Base-by-base conservation (phyloP, 73 alveolate genomes). In the Paramecium primaurelia region DNA sequence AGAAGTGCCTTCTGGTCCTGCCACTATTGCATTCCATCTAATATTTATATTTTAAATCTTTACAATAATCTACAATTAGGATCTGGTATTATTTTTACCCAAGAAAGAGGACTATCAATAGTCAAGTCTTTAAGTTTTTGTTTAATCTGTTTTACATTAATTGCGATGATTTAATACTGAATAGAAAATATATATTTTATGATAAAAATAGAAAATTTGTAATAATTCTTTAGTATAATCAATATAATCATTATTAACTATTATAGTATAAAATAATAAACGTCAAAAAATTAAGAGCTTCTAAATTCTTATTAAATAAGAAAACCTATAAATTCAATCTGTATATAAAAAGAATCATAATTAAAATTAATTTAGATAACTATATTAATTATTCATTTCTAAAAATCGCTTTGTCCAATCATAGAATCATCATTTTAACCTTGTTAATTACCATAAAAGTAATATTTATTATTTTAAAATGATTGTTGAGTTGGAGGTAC, bases 1-100 rank as follows among this genome's bases (percentile, higher is more conserved):
- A 59, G 75, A 73, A 6, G 95, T 69, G 84, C 77, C 92, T 45
- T 22, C 92, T 20, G 96, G 95, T 4, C 95, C 95, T 16, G 59
- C 22, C 30, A 93, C 25, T 1, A 51, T 75, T 40, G 88, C 93
- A 47, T 45, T 73, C 95, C 96, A 93, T 44, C 88, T 71, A 20
- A 40, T 1, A 26, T 28, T 36, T 32, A 16, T 18, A 26, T 32
- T 1, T 18, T 0, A 18, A 28, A 42, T 54, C 3, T 54, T 18
- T 45, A 80, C 32, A 18, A 25, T 44, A 45, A 47, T 22, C 32
- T 40, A 20, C 73, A 30, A 6, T 26, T 69, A 28, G 44, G 58
- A 49, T 71, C 75, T 32, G 49, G 36, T 34, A 8, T 7, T 22
- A 73, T 26, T 34, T 60, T 11, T 38, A 89, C 92, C 7, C 94